Conservation (phyloP, 768 basidiomycete genomes). For the Tylopilus plumbeoviolaceoides region DNA sequence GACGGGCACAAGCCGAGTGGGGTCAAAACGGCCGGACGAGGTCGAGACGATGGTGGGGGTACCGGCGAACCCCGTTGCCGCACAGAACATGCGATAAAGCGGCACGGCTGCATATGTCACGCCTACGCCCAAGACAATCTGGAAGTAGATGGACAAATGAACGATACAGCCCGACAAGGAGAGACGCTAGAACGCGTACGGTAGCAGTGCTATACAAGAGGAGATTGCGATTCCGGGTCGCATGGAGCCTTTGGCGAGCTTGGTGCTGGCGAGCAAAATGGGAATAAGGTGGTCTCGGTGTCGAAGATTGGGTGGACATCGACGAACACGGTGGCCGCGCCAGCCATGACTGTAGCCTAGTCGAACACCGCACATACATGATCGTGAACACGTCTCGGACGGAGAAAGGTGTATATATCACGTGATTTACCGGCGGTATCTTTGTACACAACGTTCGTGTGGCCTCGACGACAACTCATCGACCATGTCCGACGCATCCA, state of each 20-base stretch:
- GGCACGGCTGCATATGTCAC: constrained; percentile 97
- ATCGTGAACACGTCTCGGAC: no score
- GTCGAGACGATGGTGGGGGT: constrained; percentile 83
- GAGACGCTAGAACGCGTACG: constrained; percentile 40
- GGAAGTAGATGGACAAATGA: constrained; percentile 26
- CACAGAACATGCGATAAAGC: constrained; percentile 96
- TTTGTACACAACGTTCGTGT: not conserved
- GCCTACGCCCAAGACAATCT: constrained; percentile 80
- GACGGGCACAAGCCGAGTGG: constrained; percentile 79
- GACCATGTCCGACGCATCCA: constrained; percentile 23
- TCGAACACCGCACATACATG: not conserved
- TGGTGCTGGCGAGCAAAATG: constrained; percentile 22
- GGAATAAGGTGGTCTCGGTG: not conserved
- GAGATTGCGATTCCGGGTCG: constrained; percentile 63
- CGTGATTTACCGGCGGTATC: constrained; percentile 15
- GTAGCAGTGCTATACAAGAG: constrained; percentile 84
- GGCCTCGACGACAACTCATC: not conserved
- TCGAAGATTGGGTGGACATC: constrained; percentile 9
- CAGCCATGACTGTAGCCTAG: constrained; percentile 1
- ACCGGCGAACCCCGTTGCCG: constrained; percentile 94
- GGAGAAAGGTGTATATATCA: not conserved
- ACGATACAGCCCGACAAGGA: not conserved
- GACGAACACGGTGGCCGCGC: not conserved
- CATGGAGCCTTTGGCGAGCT: constrained; percentile 42
- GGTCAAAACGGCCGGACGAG: constrained; percentile 62